Evolutionary conservation across 257 asterid genomes (phyloP), one percentile per base, ranked within the genome.

Genomic region (Leptodermis oblonga): DNA sequence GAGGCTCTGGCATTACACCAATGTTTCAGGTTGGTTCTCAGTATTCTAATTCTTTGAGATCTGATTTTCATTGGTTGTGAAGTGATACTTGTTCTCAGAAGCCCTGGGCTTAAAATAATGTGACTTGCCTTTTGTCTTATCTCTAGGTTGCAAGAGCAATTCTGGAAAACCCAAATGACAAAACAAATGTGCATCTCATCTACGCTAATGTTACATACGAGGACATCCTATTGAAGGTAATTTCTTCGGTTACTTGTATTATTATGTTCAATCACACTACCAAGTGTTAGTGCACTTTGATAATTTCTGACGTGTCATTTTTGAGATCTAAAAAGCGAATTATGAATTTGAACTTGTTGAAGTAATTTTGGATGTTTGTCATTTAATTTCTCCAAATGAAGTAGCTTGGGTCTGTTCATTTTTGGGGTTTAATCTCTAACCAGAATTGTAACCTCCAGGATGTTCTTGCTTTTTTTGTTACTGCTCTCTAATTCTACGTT

Each of bases 141-240:
- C 68, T 74, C 74, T 78, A 93, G 97, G 99, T 93, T 81, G 72
- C 96, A 30, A 79, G 97, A 83, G 97, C 97, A 42, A 87, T 93
- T 79, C 82, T 93, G 31, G 97, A 93, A 68, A 87, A 90, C 77
- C 92, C 96, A 36, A 79, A 42, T 5, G 99, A 90, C 82, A 80
- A 58, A 31, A 93, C 97, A 14, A 90, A 70, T 82, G 86, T 93
- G 84, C 86, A 88, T 73, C 83, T 93, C 75, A 84, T 93, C 28
- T 93, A 93, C 79, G 99, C 96, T 72, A 93, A 93, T 80, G 96
- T 93, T 65, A 83, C 96, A 7, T 71, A 68, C 15, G 99, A 93
- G 60, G 99, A 90, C 81, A 90, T 93, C 84, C 87, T 93, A 72
- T 71, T 90, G 52, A 93, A 93, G 99, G 99, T 93, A 80, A 68